Conservation (phyloP, 192 early-diverging fungal genomes). For the Coemansia sp. region DNA sequence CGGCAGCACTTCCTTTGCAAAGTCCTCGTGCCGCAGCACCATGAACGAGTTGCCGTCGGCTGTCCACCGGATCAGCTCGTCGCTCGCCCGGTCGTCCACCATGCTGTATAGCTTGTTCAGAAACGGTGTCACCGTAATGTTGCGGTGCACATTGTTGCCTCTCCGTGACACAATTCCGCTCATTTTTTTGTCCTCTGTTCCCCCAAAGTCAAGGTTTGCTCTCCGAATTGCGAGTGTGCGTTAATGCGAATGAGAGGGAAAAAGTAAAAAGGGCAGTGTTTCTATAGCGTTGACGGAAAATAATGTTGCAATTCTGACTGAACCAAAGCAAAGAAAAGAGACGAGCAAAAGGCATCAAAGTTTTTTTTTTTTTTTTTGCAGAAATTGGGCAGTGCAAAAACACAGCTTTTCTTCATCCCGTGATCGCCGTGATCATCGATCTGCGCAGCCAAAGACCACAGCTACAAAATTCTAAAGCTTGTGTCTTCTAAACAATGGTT, state of each 20-base stretch:
- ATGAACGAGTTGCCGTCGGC: conserved; percentile 86
- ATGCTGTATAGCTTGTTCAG: conserved; percentile 95
- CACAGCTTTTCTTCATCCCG: neutral
- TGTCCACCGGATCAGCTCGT: conserved; percentile 88
- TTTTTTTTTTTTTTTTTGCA: too few relatives aligned
- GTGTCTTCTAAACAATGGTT: too few relatives aligned
- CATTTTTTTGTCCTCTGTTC: conserved; percentile 1
- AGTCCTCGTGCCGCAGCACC: conserved; percentile 70
- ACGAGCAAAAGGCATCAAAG: neutral
- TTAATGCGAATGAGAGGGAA: too few relatives aligned
- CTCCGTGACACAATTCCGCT: conserved; percentile 30
- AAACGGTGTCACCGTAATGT: conserved; percentile 79
- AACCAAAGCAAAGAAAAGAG: neutral
- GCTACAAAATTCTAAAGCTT: too few relatives aligned
- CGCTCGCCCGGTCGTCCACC: conserved; percentile 82
- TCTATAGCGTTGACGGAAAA: neutral
- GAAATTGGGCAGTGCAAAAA: too few relatives aligned
- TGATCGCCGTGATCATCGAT: neutral
- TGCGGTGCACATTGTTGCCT: conserved; percentile 36
- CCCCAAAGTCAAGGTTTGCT: neutral
- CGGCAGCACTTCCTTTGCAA: conserved; percentile 80
- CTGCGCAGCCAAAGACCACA: too few relatives aligned
- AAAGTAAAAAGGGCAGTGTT: neutral
- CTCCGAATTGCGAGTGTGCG: neutral
- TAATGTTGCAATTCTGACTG: neutral